Evolutionary conservation across 257 asterid species (phyloP), one percentile per base, ranked within the genome.

Genomic region (Lavandula angustifolia): DNA sequence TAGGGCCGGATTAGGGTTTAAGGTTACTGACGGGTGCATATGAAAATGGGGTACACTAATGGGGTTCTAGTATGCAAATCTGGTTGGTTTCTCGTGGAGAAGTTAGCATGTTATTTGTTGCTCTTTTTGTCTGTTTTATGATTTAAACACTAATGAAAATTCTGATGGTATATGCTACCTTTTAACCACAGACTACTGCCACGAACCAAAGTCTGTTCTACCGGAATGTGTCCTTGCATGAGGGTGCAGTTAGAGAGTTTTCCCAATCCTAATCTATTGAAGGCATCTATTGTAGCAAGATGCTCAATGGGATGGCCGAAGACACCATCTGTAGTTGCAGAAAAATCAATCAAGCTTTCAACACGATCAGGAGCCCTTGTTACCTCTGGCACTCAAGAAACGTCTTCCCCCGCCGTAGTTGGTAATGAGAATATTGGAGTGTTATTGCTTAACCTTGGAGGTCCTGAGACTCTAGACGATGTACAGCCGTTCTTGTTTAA

Each of bases 401-500:
- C 71, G 32, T 72, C 87, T 16, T 42, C 81, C 53, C 38, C 70
- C 62, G 80, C 85, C 40, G 46, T 80, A 69, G 72, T 74, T 74
- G 92, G 83, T 16, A 84, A 84, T 65, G 99, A 82, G 18, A 92
- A 87, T 78, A 79, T 92, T 68, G 99, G 99, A 55, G 99, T 92
- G 11, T 75, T 92, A 77, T 76, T 92, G 73, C 91, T 92, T 69
- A 92, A 92, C 81, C 97, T 92, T 70, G 99, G 99, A 64, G 99
- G 99, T 10, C 99, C 99, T 8, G 99, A 92, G 76, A 85, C 99
- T 69, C 94, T 92, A 46, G 99, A 92, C 44, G 99, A 92, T 49
- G 99, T 92, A 12, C 99, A 92, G 65, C 99, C 99, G 6, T 92
- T 92, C 82, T 74, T 92, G 83, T 92, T 92, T 57, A 92, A 92